A percentile compares a stretch with the other conserved stretches of the same genome.
These are phyloP conservation scores for Ogataea ganodermae DNA, from an alignment of 805 yeast species.

Conservation along the genomic window DNA sequence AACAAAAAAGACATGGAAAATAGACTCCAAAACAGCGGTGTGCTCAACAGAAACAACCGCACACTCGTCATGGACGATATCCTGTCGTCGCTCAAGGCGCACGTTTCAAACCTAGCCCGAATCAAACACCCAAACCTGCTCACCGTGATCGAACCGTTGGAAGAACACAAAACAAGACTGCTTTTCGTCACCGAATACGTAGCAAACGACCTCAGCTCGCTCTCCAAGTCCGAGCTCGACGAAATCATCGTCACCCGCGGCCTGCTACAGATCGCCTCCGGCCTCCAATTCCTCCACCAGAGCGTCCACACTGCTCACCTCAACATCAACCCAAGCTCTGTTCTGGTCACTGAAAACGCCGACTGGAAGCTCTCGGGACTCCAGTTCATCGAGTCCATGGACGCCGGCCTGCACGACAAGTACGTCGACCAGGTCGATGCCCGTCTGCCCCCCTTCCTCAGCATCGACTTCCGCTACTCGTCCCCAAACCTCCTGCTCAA, in stretches of 20 bases:
- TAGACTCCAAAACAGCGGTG: slow-evolving; percentile 50
- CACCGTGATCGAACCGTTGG: slow-evolving; percentile 83
- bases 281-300: slow-evolving; percentile 79
- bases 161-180: slow-evolving; percentile 76
- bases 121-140: slow-evolving; percentile 88
- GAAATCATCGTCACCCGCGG: slow-evolving; percentile 78
- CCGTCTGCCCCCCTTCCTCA: slow-evolving; percentile 71
- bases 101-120: slow-evolving; percentile 72
- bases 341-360: slow-evolving; percentile 77
- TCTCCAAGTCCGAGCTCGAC: slow-evolving; percentile 54
- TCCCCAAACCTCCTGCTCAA: slow-evolving; percentile 85
- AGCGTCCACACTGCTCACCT: slow-evolving; percentile 74
- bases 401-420: slow-evolving; percentile 53
- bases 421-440: slow-evolving; percentile 73
- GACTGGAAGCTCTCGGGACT: slow-evolving; percentile 95
- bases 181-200: slow-evolving; percentile 86
- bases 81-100: slow-evolving; percentile 63
- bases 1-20: slow-evolving; percentile 77
- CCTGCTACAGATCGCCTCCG: slow-evolving; percentile 72
- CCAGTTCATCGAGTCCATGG: slow-evolving; percentile 48
- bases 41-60: slow-evolving; percentile 50
- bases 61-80: slow-evolving; percentile 57
- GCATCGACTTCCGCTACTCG: slow-evolving; percentile 67
- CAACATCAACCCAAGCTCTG: slow-evolving; percentile 74
- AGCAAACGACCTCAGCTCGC: slow-evolving; percentile 33